phyloP scores from a whole-genome alignment of 176 grass and related monocot species.

The Triticum turgidum region DNA sequence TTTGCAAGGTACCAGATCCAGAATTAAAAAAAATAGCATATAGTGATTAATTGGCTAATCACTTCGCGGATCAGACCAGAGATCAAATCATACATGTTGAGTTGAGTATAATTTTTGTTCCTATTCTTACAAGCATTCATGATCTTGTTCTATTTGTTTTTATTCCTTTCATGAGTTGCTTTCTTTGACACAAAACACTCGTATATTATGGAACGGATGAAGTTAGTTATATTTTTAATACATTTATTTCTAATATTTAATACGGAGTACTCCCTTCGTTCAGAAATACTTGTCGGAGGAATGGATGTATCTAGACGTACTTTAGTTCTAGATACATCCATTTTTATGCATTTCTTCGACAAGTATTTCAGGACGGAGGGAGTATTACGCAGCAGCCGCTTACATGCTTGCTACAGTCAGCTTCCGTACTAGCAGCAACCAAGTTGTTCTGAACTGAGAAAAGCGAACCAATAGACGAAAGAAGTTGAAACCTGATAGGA shows the following conservation, averaged over 20 bases:
- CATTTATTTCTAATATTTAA: background rate
- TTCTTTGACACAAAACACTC: no score
- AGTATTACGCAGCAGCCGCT: background rate
- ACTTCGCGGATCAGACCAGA: no score
- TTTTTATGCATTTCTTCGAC: no score
- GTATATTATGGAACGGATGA: no score
- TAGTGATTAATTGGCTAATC: background rate
- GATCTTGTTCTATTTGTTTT: background rate
- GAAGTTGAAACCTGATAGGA: conserved; percentile 31
- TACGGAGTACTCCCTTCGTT: no score
- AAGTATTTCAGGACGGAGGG: no score
- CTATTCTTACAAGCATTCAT: background rate
- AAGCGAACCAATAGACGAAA: background rate
- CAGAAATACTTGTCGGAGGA: no score
- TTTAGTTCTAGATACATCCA: no score
- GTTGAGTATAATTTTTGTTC: background rate
- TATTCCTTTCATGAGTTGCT: background rate
- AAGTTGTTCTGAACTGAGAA: background rate
- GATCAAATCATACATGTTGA: background rate
- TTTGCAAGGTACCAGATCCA: background rate
- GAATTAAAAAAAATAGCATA: no score
- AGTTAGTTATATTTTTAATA: background rate
- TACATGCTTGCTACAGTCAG: background rate
- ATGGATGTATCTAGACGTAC: no score
- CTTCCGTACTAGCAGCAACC: background rate